Conservation (phyloP, 306 rosid species). For the Notholithocarpus densiflorus region DNA sequence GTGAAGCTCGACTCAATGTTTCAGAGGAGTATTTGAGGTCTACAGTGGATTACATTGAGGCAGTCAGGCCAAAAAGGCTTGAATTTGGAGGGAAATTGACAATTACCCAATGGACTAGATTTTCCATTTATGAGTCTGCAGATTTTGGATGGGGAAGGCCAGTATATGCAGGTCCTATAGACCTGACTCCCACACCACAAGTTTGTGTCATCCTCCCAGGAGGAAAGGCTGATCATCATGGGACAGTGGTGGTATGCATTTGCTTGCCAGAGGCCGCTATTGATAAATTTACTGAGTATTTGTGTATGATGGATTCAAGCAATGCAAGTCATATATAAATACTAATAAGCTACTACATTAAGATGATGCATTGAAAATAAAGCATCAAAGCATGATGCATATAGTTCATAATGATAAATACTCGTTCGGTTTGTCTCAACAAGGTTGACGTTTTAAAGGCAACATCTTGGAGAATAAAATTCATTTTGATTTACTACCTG, state of each 20-base stretch:
- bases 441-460: not conserved
- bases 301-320: slow-evolving; percentile 29
- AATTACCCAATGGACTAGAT: slow-evolving; percentile 92
- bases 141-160: slow-evolving; percentile 96
- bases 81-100: slow-evolving; percentile 88
- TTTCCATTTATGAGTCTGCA: slow-evolving; percentile 65
- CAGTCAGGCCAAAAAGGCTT: slow-evolving; percentile 61
- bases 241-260: slow-evolving; percentile 71
- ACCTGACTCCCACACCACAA: slow-evolving; percentile 89
- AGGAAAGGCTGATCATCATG: slow-evolving; percentile 42
- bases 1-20: slow-evolving; percentile 54
- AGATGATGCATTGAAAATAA: not conserved
- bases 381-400: not conserved
- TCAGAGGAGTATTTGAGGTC: slow-evolving; percentile 82
- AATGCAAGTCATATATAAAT: not conserved
- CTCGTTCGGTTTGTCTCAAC: not conserved
- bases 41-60: slow-evolving; percentile 68
- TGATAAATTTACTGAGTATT: slow-evolving; percentile 42
- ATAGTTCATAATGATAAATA: not conserved
- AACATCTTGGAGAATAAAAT: not conserved
- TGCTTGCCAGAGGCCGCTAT: slow-evolving; percentile 78
- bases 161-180: slow-evolving; percentile 81
- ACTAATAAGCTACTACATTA: not conserved
- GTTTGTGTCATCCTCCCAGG: slow-evolving; percentile 85
- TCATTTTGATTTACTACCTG: too few relatives aligned